Conservation (phyloP, 306 rosid genomes). For the Cicer pinnatifidum region DNA sequence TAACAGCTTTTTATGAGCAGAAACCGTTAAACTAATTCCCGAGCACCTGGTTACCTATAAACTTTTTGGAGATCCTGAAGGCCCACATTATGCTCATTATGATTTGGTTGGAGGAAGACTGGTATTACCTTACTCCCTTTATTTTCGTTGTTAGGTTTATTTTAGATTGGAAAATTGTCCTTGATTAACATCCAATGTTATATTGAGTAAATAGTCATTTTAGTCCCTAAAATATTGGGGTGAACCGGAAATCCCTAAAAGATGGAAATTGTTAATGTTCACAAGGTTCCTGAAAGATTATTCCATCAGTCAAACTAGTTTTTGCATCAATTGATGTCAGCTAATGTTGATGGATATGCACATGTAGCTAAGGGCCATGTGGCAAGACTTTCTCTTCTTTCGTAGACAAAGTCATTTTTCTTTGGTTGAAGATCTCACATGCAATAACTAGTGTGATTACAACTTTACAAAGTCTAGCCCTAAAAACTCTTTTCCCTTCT, state of each 20-base stretch:
- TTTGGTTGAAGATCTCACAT: not conserved
- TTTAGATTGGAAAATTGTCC: slow-evolving; percentile 12
- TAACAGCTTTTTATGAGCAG: slow-evolving; percentile 51
- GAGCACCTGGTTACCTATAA: slow-evolving; percentile 76
- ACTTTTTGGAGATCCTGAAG: slow-evolving; percentile 75
- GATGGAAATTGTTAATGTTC: not conserved
- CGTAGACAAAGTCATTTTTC: not conserved
- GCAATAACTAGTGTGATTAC: not conserved
- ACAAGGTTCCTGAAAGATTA: not conserved
- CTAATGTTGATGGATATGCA: not conserved
- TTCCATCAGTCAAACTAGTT: not conserved
- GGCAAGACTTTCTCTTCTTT: not conserved
- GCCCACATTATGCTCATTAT: slow-evolving; percentile 98
- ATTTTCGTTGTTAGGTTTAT: slow-evolving; percentile 29
- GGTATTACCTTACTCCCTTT: slow-evolving; percentile 54
- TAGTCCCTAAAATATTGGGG: not conserved
- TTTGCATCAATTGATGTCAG: not conserved
- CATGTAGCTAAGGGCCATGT: slow-evolving; percentile 1
- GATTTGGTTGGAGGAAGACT: slow-evolving; percentile 96
- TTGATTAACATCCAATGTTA: not conserved
- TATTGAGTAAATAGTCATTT: slow-evolving; percentile 10
- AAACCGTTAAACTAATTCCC: slow-evolving; percentile 78
- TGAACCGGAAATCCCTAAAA: not conserved
- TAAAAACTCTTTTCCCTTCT: not conserved
- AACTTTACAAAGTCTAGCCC: not conserved